These are phyloP conservation scores for Cytospora mali DNA, from an alignment of 2,329 filamentous ascomycete genomes.

Conservation along the genomic window DNA sequence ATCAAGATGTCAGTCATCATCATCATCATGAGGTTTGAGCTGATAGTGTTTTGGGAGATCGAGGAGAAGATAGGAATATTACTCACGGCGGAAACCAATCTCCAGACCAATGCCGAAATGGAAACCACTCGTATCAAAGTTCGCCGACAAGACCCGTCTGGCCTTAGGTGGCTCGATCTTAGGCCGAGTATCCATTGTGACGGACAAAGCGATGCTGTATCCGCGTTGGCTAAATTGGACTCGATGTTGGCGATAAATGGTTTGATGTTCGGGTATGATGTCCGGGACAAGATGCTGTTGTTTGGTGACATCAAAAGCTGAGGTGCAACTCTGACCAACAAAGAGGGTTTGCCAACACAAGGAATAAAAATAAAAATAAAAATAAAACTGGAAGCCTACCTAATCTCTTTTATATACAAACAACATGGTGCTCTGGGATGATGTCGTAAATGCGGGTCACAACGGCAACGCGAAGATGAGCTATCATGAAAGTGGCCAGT, in stretches of 20 bases:
- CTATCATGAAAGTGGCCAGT: slow-evolving; percentile 13
- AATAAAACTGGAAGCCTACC: slow-evolving; percentile 21
- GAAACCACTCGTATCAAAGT: slow-evolving; percentile 83
- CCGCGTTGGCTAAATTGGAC: background rate
- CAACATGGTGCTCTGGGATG: slow-evolving; percentile 12
- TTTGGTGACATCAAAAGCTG: slow-evolving; percentile 6
- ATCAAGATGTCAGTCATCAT: slow-evolving; percentile 34
- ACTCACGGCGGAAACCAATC: slow-evolving; percentile 79
- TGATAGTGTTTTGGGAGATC: background rate
- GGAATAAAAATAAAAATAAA: too few species aligned
- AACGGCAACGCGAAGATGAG: background rate
- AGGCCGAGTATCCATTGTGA: slow-evolving; percentile 83
- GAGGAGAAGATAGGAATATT: too few species aligned
- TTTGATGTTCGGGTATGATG: background rate
- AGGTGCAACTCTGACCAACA: slow-evolving; percentile 1
- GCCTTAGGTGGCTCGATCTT: slow-evolving; percentile 77
- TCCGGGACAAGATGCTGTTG: background rate
- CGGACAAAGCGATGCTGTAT: background rate
- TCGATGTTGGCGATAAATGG: slow-evolving; percentile 1
- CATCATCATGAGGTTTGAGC: background rate
- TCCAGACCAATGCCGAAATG: slow-evolving; percentile 88
- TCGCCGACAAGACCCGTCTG: slow-evolving; percentile 76
- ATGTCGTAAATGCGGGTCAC: slow-evolving; percentile 23
- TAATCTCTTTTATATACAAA: slow-evolving; percentile 14
- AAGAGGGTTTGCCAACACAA: slow-evolving; percentile 3